phyloP scores from a whole-genome alignment of 305 asterid species.

The Solanum chacoense region DNA sequence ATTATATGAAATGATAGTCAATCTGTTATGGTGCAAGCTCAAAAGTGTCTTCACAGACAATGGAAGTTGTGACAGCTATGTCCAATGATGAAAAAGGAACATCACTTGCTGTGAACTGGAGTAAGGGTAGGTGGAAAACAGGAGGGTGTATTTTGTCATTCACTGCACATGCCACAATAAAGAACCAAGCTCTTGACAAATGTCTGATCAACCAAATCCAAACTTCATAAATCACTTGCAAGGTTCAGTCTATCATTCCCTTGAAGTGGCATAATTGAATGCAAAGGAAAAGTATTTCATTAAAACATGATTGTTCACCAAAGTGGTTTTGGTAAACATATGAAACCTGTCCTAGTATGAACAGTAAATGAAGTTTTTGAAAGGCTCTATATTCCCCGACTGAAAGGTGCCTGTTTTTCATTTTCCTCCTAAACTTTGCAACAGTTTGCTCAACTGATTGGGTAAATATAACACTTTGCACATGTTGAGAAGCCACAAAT shows the following conservation, averaged over 20 bases:
- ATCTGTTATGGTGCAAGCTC: not conserved
- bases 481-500: not conserved
- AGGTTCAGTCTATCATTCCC: not conserved
- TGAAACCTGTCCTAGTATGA: not conserved
- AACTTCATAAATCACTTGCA: conserved; percentile 1
- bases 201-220: not conserved
- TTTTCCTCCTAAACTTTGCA: not conserved
- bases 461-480: not conserved
- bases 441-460: not conserved
- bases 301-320: not conserved
- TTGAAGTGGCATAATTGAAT: not conserved
- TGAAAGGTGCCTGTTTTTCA: not conserved
- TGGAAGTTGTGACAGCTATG: not conserved
- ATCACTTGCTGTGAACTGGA: not conserved
- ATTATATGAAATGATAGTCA: not conserved
- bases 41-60: not conserved
- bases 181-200: not conserved
- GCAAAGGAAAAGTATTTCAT: not conserved
- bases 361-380: not conserved
- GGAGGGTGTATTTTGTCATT: not conserved
- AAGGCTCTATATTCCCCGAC: not conserved
- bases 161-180: not conserved
- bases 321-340: not conserved
- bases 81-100: not conserved
- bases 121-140: not conserved